A percentile compares a stretch with the other conserved stretches of the same genome.
Conservation (phyloP, 2,329 filamentous ascomycete species). For the Exophiala bonariae region DNA sequence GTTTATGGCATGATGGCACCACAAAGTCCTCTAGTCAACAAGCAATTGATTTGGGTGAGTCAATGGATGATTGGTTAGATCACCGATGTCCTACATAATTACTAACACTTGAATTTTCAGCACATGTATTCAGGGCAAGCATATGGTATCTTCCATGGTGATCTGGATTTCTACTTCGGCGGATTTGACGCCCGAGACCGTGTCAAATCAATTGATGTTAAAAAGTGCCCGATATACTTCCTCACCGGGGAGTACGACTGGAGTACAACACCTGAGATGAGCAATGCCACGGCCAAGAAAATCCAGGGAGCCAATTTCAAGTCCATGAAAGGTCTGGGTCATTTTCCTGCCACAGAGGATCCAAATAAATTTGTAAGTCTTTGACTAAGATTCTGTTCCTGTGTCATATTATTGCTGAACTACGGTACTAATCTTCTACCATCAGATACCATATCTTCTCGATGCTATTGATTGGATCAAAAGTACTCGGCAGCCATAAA, state of each 20-base stretch:
- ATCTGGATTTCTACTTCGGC: conserved; percentile 53
- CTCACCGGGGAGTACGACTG: conserved; percentile 40
- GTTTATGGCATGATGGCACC: conserved; percentile 52
- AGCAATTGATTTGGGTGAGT: conserved; percentile 45
- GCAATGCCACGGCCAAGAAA: conserved; percentile 48
- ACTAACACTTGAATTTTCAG: conserved; percentile 19
- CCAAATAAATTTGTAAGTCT: conserved; percentile 37
- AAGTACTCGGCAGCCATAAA: conserved; percentile 11
- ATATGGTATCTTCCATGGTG: conserved; percentile 54
- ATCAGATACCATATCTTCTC: conserved; percentile 16
- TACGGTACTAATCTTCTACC: neutral
- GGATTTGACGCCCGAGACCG: conserved; percentile 50
- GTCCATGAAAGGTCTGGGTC: conserved; percentile 47
- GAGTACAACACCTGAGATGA: conserved; percentile 47
- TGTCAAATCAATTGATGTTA: conserved; percentile 47
- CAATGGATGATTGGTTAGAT: neutral
- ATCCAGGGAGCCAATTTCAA: conserved; percentile 47
- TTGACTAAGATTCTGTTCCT: no score
- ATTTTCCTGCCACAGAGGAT: conserved; percentile 51
- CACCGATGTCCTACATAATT: neutral
- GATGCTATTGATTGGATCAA: conserved; percentile 22
- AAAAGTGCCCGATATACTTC: conserved; percentile 53
- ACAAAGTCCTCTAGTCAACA: conserved; percentile 45
- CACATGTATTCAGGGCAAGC: conserved; percentile 51
- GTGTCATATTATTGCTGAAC: neutral